These are phyloP conservation scores for Colletotrichum karsti DNA, from an alignment of 2,329 filamentous ascomycete genomes.

Conservation along the genomic window DNA sequence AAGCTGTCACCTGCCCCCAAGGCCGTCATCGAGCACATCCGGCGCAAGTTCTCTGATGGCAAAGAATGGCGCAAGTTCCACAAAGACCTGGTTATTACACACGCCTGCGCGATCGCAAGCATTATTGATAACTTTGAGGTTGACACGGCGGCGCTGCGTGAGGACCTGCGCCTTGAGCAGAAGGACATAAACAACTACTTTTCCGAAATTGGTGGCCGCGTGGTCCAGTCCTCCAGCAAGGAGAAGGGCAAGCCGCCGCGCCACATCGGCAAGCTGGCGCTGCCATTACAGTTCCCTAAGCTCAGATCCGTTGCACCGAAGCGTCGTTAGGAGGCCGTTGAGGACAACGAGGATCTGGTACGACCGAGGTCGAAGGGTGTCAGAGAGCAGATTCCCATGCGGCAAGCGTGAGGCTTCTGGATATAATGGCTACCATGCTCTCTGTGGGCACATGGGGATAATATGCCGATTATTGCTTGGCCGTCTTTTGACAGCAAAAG, in stretches of 20 bases:
- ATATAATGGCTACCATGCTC: background rate
- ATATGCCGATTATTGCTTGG: background rate
- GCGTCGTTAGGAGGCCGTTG: slow-evolving; percentile 19
- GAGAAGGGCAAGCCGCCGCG: slow-evolving; percentile 62
- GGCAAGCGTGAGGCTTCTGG: background rate
- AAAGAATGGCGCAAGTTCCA: slow-evolving; percentile 76
- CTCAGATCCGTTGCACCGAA: slow-evolving; percentile 41
- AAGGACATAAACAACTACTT: slow-evolving; percentile 78
- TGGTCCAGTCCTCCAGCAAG: slow-evolving; percentile 68
- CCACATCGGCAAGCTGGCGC: slow-evolving; percentile 73
- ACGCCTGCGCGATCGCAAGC: slow-evolving; percentile 76
- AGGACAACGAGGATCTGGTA: slow-evolving; percentile 1
- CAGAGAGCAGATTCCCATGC: background rate
- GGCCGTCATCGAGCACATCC: slow-evolving; percentile 71
- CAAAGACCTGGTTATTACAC: slow-evolving; percentile 75
- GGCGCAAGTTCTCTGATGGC: slow-evolving; percentile 73
- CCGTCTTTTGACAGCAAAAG: background rate
- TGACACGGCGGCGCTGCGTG: slow-evolving; percentile 73
- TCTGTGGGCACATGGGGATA: background rate
- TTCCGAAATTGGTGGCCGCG: slow-evolving; percentile 76
- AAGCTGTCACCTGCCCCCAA: slow-evolving; percentile 66
- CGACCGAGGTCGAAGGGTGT: background rate
- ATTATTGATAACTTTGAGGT: slow-evolving; percentile 79
- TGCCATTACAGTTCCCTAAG: slow-evolving; percentile 88
- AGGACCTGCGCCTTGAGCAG: slow-evolving; percentile 77